A percentile compares a stretch with the other conserved stretches of the same genome.
Evolutionary conservation across 2,329 filamentous ascomycete genomes (phyloP).

Genomic region (Aspergillus eucalypticola): DNA sequence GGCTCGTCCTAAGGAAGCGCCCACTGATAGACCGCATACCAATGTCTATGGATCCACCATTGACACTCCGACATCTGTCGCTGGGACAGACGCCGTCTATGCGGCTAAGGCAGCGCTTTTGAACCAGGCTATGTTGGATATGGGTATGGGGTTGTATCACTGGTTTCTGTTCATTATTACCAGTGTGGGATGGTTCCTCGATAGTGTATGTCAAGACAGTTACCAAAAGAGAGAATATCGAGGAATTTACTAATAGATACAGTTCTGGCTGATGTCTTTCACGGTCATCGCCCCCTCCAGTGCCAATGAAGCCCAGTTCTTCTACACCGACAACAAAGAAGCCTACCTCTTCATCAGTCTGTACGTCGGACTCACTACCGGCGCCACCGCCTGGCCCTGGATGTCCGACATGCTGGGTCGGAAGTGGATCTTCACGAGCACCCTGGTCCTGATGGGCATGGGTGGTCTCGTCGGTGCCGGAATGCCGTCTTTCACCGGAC

Average conservation of each 20-base stretch:
- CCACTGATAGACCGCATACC: neutral
- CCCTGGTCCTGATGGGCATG: slow-evolving; percentile 21
- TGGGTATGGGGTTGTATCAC: slow-evolving; percentile 25
- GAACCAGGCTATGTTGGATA: slow-evolving; percentile 22
- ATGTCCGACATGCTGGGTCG: slow-evolving; percentile 23
- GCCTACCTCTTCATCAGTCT: slow-evolving; percentile 20
- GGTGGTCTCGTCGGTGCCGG: slow-evolving; percentile 24
- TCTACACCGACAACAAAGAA: slow-evolving; percentile 17
- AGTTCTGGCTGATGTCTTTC: slow-evolving; percentile 26
- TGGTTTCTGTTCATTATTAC: slow-evolving; percentile 24
- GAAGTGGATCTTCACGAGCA: slow-evolving; percentile 23
- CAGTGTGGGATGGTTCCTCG: slow-evolving; percentile 24
- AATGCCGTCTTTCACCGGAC: slow-evolving; percentile 28
- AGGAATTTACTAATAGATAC: neutral
- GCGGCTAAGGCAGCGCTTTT: slow-evolving; percentile 16
- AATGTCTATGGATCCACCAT: slow-evolving; percentile 6
- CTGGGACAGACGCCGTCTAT: slow-evolving; percentile 5
- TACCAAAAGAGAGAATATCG: too few relatives aligned
- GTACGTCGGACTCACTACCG: slow-evolving; percentile 17
- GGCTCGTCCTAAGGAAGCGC: neutral
- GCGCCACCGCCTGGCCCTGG: slow-evolving; percentile 20
- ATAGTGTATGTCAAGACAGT: slow-evolving; percentile 17
- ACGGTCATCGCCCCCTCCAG: slow-evolving; percentile 19
- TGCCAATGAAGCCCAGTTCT: slow-evolving; percentile 24
- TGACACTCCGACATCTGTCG: neutral